Conservation (phyloP, 2,329 filamentous ascomycete genomes). For the Pezizomycotina sp. region DNA sequence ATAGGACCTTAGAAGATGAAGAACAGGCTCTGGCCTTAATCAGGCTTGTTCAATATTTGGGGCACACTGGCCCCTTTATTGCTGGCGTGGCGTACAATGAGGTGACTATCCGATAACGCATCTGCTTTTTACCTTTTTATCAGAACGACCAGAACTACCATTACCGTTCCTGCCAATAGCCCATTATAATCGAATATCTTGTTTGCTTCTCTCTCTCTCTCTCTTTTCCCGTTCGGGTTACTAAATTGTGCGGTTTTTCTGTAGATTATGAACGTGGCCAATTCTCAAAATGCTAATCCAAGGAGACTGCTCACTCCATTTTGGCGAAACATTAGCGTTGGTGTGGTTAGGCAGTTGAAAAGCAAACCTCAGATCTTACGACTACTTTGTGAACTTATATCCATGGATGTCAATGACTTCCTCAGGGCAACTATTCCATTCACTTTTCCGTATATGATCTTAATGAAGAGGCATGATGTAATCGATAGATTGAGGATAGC, state of each 20-base stretch:
- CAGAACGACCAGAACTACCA: not conserved
- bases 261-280: conserved; percentile 54
- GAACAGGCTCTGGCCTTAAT: conserved; percentile 76
- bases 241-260: conserved; percentile 9
- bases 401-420: conserved; percentile 57
- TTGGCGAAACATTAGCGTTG: conserved; percentile 71
- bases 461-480: conserved; percentile 59
- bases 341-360: conserved; percentile 65
- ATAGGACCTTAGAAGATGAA: conserved; percentile 53
- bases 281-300: conserved; percentile 44
- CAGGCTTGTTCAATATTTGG: conserved; percentile 70
- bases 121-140: not conserved
- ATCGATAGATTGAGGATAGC: conserved; percentile 68
- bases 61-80: conserved; percentile 62
- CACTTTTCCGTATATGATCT: conserved; percentile 71
- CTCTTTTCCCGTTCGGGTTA: conserved; percentile 6
- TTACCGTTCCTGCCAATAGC: too few relatives aligned
- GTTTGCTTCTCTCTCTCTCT: too few relatives aligned
- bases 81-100: conserved; percentile 72
- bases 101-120: conserved; percentile 31
- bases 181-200: too few relatives aligned
- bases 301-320: conserved; percentile 65
- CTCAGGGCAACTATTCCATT: conserved; percentile 60
- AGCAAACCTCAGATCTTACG: conserved; percentile 66
- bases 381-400: conserved; percentile 63